phyloP scores from a whole-genome alignment of 2,329 filamentous ascomycete species.

The Cordyceps javanica region DNA sequence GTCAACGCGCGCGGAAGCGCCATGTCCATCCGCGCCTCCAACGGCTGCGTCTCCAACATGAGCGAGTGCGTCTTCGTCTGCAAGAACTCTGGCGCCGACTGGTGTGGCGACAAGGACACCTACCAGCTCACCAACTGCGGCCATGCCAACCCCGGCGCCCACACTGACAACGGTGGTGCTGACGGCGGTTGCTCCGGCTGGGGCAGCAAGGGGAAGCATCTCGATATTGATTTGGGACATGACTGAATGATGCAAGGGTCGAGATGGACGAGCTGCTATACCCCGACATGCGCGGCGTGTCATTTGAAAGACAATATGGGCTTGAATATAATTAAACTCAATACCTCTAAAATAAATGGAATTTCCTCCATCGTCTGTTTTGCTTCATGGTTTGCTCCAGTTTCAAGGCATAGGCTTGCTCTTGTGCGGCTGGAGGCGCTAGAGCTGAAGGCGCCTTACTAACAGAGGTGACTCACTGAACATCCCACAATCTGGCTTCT shows the following conservation, averaged over 20 bases:
- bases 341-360: neutral
- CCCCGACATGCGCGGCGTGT: no score
- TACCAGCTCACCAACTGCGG: constrained; percentile 34
- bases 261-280: no score
- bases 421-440: neutral
- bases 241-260: neutral
- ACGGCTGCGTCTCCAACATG: constrained; percentile 33
- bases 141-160: neutral
- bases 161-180: neutral
- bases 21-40: constrained; percentile 28
- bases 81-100: constrained; percentile 19
- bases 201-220: neutral
- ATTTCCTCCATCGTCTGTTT: no score
- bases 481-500: neutral
- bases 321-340: neutral
- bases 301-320: no score
- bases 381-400: no score
- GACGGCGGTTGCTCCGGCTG: neutral
- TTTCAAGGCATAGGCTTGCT: no score
- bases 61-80: constrained; percentile 36
- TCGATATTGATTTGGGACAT: neutral
- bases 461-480: neutral
- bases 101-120: constrained; percentile 26
- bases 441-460: neutral
- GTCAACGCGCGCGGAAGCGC: constrained; percentile 34